Conservation (phyloP, 2,329 filamentous ascomycete genomes). For the Microdochium paspali region DNA sequence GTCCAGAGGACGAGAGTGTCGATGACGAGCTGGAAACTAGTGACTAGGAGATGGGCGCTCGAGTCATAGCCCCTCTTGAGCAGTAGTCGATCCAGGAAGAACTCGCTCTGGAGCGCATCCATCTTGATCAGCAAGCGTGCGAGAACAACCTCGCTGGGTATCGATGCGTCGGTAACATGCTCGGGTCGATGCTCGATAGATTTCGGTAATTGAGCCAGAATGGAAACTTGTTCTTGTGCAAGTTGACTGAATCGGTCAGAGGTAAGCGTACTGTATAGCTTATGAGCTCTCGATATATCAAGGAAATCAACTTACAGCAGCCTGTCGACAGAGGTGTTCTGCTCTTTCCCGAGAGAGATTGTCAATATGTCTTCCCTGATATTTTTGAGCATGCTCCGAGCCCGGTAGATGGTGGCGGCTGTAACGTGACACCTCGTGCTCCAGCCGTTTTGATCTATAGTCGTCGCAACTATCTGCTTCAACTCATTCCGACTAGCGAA, state of each 20-base stretch:
- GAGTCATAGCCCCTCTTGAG: conserved; percentile 26
- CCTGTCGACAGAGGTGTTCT: conserved; percentile 25
- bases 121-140: conserved; percentile 35
- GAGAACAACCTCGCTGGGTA: conserved; percentile 23
- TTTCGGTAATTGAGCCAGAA: conserved; percentile 23
- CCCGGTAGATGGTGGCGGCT: conserved; percentile 19
- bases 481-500: conserved; percentile 5
- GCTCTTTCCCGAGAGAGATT: conserved; percentile 35
- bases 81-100: conserved; percentile 48
- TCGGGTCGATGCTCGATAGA: conserved; percentile 15
- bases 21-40: conserved; percentile 37
- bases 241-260: conserved; percentile 18
- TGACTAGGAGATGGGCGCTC: conserved; percentile 26
- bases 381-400: conserved; percentile 27
- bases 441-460: conserved; percentile 36
- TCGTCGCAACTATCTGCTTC: conserved; percentile 23
- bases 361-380: conserved; percentile 51
- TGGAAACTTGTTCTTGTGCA: conserved; percentile 13
- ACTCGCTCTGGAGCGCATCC: conserved; percentile 45
- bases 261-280: too few relatives aligned
- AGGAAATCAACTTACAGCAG: conserved; percentile 17
- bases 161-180: conserved; percentile 19
- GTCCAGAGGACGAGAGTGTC: conserved; percentile 38
- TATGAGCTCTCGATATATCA: too few relatives aligned
- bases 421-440: conserved; percentile 25